Conservation (phyloP, 2,329 filamentous ascomycete genomes). For the Colletotrichum aenigma region DNA sequence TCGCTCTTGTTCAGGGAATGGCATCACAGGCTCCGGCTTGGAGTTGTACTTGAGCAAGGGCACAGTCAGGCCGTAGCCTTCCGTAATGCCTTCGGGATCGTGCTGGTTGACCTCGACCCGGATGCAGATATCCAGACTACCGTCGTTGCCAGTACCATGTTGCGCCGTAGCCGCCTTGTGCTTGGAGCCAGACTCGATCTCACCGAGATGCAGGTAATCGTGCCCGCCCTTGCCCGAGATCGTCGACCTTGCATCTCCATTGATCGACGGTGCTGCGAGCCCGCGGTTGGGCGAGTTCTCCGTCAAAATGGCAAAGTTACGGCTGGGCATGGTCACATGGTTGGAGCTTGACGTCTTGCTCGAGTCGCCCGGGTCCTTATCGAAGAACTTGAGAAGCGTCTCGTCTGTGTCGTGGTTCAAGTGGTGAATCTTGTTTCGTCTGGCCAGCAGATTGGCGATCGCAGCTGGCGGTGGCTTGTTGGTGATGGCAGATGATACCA, state of each 20-base stretch:
- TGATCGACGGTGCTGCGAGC: slow-evolving; percentile 22
- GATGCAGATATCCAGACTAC: slow-evolving; percentile 79
- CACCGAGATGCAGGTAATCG: slow-evolving; percentile 74
- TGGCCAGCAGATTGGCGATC: slow-evolving; percentile 89
- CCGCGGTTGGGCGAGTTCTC: slow-evolving; percentile 75
- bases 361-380: slow-evolving; percentile 80
- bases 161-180: slow-evolving; percentile 73
- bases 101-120: slow-evolving; percentile 88
- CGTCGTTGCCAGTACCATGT: slow-evolving; percentile 61
- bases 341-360: slow-evolving; percentile 79
- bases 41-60: slow-evolving; percentile 63
- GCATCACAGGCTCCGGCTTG: slow-evolving; percentile 24
- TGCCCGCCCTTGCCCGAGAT: slow-evolving; percentile 67
- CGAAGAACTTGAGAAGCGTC: slow-evolving; percentile 90
- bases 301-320: slow-evolving; percentile 91
- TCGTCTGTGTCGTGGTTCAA: slow-evolving; percentile 80
- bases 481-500: slow-evolving; percentile 93
- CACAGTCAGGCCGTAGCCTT: slow-evolving; percentile 85
- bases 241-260: slow-evolving; percentile 22
- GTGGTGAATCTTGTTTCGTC: slow-evolving; percentile 83
- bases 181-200: slow-evolving; percentile 76
- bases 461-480: slow-evolving; percentile 89
- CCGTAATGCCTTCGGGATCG: slow-evolving; percentile 79
- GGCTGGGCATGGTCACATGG: slow-evolving; percentile 86
- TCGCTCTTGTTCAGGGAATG: slow-evolving; percentile 17